Evolutionary conservation across 768 basidiomycete species (phyloP).

Genomic region (Pleurotus djamor): DNA sequence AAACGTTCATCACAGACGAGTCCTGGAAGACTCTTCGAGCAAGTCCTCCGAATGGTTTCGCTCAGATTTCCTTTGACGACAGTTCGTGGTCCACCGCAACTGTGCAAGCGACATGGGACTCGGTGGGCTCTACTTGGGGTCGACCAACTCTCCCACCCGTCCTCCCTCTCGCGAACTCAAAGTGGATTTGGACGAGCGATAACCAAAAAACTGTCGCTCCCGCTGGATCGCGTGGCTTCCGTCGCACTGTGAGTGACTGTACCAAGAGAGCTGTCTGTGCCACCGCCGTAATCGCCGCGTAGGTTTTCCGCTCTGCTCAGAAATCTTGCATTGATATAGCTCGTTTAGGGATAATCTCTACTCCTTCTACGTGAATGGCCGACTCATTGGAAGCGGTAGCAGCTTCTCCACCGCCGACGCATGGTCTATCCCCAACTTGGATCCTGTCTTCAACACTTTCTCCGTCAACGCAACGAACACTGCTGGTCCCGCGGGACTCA

Average conservation of each 20-base stretch:
- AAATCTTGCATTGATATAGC: neutral
- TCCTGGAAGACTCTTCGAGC: neutral
- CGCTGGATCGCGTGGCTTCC: neutral
- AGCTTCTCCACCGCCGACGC: conserved; percentile 17
- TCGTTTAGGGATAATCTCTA: conserved; percentile 20
- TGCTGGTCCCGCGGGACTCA: conserved; percentile 23
- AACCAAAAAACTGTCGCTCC: neutral
- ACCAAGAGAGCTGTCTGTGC: neutral
- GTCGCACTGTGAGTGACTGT: neutral
- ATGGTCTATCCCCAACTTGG: conserved; percentile 24
- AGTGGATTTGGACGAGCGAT: conserved; percentile 4
- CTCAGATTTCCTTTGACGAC: conserved; percentile 17
- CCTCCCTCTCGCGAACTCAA: neutral
- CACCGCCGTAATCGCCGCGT: neutral
- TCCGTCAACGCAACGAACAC: conserved; percentile 22
- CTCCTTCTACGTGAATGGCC: conserved; percentile 25
- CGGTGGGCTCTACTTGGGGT: conserved; percentile 17
- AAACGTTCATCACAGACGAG: neutral
- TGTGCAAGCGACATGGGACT: conserved; percentile 15
- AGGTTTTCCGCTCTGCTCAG: neutral
- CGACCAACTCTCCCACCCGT: neutral
- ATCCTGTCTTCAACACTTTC: conserved; percentile 25
- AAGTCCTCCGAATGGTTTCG: conserved; percentile 7
- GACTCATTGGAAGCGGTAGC: conserved; percentile 17
- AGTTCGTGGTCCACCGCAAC: conserved; percentile 17